Conservation (phyloP, 1,284 basidiomycete species). For the Puccinia novopanici region DNA sequence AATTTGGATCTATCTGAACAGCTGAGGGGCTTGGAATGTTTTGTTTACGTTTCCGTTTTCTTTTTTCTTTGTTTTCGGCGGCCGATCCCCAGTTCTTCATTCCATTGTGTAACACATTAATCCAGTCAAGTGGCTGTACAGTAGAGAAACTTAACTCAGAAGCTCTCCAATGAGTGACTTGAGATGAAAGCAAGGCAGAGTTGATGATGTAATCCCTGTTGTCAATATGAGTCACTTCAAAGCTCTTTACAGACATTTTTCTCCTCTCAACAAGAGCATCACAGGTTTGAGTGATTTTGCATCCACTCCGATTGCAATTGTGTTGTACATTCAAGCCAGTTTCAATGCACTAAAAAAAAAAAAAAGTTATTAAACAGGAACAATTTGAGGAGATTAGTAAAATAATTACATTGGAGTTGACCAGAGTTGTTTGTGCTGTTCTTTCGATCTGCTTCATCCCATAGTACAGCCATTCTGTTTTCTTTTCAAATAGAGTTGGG, state of each 20-base stretch:
- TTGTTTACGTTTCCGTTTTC: too few species aligned
- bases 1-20: too few species aligned
- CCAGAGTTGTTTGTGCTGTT: too few species aligned
- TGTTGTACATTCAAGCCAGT: conserved; percentile 1
- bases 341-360: neutral
- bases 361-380: neutral
- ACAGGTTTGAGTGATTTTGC: neutral
- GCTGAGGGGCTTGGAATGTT: too few species aligned
- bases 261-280: neutral
- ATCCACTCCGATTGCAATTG: neutral
- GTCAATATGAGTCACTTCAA: neutral
- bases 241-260: neutral
- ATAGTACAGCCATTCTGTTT: too few species aligned
- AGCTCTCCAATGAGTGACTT: neutral
- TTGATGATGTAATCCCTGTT: neutral
- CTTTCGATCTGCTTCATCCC: too few species aligned
- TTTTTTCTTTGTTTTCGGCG: conserved; percentile 8
- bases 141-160: neutral
- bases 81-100: neutral
- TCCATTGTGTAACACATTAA: neutral
- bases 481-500: too few species aligned
- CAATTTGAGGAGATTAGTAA: too few species aligned
- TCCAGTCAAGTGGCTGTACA: neutral
- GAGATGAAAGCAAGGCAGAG: neutral
- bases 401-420: too few species aligned